Evolutionary conservation across 108 stramenopile genomes (phyloP), one percentile per base, ranked within the genome.

Genomic region (Nitzschia palea): DNA sequence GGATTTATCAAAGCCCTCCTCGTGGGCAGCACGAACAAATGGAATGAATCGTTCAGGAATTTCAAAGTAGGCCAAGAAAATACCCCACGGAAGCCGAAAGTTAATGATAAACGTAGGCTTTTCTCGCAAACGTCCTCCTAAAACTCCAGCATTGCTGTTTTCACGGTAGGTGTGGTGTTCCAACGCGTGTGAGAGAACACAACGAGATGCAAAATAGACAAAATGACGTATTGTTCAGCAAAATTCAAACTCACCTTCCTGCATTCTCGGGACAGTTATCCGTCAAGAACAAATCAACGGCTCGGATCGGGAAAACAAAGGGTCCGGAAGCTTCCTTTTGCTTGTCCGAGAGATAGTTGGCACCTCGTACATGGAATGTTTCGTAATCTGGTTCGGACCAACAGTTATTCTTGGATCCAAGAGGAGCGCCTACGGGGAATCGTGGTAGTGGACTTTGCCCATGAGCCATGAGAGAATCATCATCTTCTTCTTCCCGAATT

Each of bases 1-100:
- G 15, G 80, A 70, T 33, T 72, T 73, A 62, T 87, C 84, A 20
- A 60, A 60, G 6, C 59, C 80, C n/a, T 37, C 8, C 22, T 75
- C 77, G 51, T 74, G 73, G 14, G 70, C 77, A 65, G 84, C 61
- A 18, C 62, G 53, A 23, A 90, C 58, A 64, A 84, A 94, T 12
- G 87, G 86, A 25, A 87, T 20, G 55, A 89, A 90, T 25, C 68
- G 73, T 22, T 80, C 67, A 15, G 91, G 91, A 43, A 95, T 95
- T 62, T 93, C 87, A 77, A 84, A 91, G 66, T 93, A 96, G 0
- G 81, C 71, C 28, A 89, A 48, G 58, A 90, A 77, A 12, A 89
- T 78, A 17, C 95, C 95, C 95, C 95, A 96, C 4, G 95, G 95
- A 27, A 96, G 69, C 2, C 91, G 76, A 67, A 91, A 96, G 62